Conservation (phyloP, 306 rosid species). For the Nissolia schottii region DNA sequence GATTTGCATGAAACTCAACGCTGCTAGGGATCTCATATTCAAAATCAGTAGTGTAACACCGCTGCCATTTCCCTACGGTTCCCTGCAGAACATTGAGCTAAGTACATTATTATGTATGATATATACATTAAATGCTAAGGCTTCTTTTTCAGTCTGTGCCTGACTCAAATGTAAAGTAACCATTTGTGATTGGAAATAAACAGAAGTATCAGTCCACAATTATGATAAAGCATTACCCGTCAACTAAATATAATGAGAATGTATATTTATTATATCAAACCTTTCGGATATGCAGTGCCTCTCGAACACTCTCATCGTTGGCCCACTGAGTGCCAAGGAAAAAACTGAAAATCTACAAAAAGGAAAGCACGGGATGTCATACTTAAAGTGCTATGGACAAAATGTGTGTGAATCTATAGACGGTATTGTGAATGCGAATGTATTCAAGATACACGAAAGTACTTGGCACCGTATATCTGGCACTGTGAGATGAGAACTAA, state of each 20-base stretch:
- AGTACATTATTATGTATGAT: neutral
- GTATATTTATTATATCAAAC: neutral
- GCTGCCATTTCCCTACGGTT: constrained; percentile 16
- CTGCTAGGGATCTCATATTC: neutral
- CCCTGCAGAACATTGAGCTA: no score
- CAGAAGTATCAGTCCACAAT: neutral
- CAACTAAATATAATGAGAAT: neutral
- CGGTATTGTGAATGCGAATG: no score
- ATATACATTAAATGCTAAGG: neutral
- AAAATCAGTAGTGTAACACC: neutral
- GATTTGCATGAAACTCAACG: constrained; percentile 35
- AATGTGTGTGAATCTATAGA: neutral
- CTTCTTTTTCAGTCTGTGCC: neutral
- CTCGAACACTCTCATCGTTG: constrained; percentile 22
- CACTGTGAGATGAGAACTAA: neutral
- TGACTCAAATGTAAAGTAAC: neutral
- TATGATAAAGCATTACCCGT: neutral
- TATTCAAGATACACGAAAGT: neutral
- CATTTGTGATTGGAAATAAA: neutral
- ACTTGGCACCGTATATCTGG: constrained; percentile 39
- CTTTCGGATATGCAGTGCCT: constrained; percentile 29
- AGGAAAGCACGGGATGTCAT: neutral
- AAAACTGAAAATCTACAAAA: constrained; percentile 10
- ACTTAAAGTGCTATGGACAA: neutral
- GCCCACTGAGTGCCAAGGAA: constrained; percentile 24